Percentiles rank a stretch among this genome's conserved stretches.
Conservation (phyloP, 1,139 yeast species). For the Taiozyma sp. region DNA sequence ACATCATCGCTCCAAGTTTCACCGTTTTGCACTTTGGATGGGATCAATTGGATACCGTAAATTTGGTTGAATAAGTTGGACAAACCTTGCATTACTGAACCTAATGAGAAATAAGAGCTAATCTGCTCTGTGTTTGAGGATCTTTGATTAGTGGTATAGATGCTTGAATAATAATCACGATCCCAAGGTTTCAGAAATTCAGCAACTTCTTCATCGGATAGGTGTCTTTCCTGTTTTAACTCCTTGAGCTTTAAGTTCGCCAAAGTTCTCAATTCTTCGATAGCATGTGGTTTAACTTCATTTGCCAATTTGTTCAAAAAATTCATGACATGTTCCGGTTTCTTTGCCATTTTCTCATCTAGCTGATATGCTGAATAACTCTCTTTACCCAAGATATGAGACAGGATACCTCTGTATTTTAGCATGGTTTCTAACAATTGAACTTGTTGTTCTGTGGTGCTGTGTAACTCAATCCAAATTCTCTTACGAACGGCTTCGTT, state of each 20-base stretch:
- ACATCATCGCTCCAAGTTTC: slow-evolving; percentile 95
- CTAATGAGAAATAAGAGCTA: slow-evolving; percentile 70
- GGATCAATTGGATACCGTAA: slow-evolving; percentile 71
- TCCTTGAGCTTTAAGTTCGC: slow-evolving; percentile 33
- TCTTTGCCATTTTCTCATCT: slow-evolving; percentile 85
- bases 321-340: slow-evolving; percentile 66
- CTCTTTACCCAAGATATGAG: slow-evolving; percentile 65
- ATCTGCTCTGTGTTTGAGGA: slow-evolving; percentile 36
- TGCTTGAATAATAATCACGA: slow-evolving; percentile 61
- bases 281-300: slow-evolving; percentile 48
- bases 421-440: slow-evolving; percentile 52
- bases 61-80: slow-evolving; percentile 62
- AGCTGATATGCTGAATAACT: slow-evolving; percentile 79
- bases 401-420: slow-evolving; percentile 62
- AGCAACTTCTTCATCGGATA: slow-evolving; percentile 37
- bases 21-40: slow-evolving; percentile 58
- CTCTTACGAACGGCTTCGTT: slow-evolving; percentile 54
- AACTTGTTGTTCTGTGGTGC: slow-evolving; percentile 51
- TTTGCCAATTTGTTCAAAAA: slow-evolving; percentile 59
- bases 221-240: slow-evolving; percentile 19
- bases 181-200: slow-evolving; percentile 80
- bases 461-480: slow-evolving; percentile 73
- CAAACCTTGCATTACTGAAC: slow-evolving; percentile 81
- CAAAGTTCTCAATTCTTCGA: slow-evolving; percentile 48
- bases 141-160: slow-evolving; percentile 31